These are phyloP conservation scores for Cladosporium sp. DNA, from an alignment of 2,329 filamentous ascomycete species.

Conservation along the genomic window DNA sequence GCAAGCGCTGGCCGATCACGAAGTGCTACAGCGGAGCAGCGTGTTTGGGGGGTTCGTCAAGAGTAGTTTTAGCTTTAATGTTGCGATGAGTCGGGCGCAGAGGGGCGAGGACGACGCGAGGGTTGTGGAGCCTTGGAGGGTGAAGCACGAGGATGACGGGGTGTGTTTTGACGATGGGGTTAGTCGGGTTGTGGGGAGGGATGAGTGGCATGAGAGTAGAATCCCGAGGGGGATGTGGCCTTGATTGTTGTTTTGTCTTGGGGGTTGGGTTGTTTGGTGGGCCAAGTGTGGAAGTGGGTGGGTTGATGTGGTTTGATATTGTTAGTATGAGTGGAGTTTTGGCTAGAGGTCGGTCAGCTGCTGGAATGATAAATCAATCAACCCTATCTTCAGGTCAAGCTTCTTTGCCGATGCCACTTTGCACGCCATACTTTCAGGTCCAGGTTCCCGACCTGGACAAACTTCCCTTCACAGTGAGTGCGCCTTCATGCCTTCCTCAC, in stretches of 20 bases:
- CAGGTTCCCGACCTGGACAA: too few relatives aligned
- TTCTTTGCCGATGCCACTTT: too few relatives aligned
- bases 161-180: slow-evolving; percentile 35
- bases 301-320: background rate
- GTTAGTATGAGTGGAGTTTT: background rate
- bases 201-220: slow-evolving; percentile 31
- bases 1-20: slow-evolving; percentile 54
- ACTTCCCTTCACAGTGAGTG: too few relatives aligned
- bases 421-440: too few relatives aligned
- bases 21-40: slow-evolving; percentile 50
- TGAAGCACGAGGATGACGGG: slow-evolving; percentile 29
- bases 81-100: slow-evolving; percentile 48
- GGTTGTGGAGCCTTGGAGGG: slow-evolving; percentile 31
- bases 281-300: background rate
- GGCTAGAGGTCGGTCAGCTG: background rate
- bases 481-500: too few relatives aligned
- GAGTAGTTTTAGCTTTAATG: slow-evolving; percentile 52
- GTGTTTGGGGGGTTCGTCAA: slow-evolving; percentile 49
- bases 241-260: slow-evolving; percentile 17
- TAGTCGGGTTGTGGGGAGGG: slow-evolving; percentile 33
- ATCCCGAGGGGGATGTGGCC: slow-evolving; percentile 36
- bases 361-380: background rate
- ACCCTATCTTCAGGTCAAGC: too few relatives aligned
- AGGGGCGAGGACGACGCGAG: slow-evolving; percentile 32
- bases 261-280: too few relatives aligned